A percentile compares a stretch with the other conserved stretches of the same genome.
Conservation (phyloP, 371 early-diverging fungal genomes). For the Batkoa obscura region DNA sequence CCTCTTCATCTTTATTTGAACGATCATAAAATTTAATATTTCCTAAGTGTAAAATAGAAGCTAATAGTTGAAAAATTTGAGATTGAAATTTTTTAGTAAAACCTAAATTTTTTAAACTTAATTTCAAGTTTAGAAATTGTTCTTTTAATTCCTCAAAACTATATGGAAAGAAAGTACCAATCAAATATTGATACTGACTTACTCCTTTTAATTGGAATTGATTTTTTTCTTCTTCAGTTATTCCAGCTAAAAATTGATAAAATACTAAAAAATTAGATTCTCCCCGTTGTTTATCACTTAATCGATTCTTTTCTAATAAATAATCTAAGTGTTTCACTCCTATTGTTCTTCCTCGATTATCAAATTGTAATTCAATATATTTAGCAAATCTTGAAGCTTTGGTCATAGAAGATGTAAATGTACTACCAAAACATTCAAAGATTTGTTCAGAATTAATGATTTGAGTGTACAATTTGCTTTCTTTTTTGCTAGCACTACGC, state of each 20-base stretch:
- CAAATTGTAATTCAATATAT: conserved; percentile 79
- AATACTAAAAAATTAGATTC: conserved; percentile 86
- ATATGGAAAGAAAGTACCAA: conserved; percentile 17
- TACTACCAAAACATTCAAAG: conserved; percentile 70
- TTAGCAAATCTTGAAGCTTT: conserved; percentile 77
- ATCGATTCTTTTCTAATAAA: conserved; percentile 69
- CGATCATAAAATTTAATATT: conserved; percentile 37
- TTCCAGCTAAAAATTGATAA: conserved; percentile 55
- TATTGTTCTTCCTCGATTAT: conserved; percentile 62
- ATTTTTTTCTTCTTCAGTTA: conserved; percentile 26
- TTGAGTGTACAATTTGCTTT: conserved; percentile 54
- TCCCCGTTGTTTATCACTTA: conserved; percentile 26
- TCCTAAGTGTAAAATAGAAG: conserved; percentile 67
- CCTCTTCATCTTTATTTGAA: conserved; percentile 11
- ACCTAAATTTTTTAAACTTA: conserved; percentile 53
- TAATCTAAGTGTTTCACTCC: conserved; percentile 83
- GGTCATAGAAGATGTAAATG: conserved; percentile 43
- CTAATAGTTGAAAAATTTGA: conserved; percentile 43
- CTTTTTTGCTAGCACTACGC: conserved; percentile 51
- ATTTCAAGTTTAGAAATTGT: conserved; percentile 39
- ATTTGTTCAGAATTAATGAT: conserved; percentile 48
- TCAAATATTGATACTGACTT: conserved; percentile 27
- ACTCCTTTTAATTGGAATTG: conserved; percentile 25
- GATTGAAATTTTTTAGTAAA: conserved; percentile 50
- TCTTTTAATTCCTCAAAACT: not conserved